A percentile compares a stretch with the other conserved stretches of the same genome.
Evolutionary conservation across 345 rosid species (phyloP).

Genomic region (Camelina neglecta): DNA sequence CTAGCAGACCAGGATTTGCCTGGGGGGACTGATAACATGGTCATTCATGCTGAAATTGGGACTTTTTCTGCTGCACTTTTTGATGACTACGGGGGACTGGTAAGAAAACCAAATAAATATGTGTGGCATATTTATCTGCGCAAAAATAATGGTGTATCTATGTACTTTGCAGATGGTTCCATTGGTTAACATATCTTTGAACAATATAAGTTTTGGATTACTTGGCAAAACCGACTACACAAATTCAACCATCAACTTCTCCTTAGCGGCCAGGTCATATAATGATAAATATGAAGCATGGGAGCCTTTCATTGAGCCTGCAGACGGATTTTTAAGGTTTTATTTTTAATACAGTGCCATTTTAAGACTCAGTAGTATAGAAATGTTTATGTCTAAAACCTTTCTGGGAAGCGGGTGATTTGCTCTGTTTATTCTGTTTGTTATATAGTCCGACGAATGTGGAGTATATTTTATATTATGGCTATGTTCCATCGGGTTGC

Average conservation of each 20-base stretch:
- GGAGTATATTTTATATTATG: conserved; percentile 14
- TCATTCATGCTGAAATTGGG: conserved; percentile 72
- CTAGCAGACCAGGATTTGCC: conserved; percentile 69
- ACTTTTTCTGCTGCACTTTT: conserved; percentile 90
- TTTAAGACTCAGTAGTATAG: neutral
- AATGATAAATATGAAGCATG: conserved; percentile 91
- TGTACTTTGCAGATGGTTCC: conserved; percentile 87
- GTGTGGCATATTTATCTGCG: conserved; percentile 8
- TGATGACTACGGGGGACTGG: conserved; percentile 99
- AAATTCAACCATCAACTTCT: conserved; percentile 76
- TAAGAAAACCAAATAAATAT: conserved; percentile 46
- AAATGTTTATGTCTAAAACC: conserved; percentile 13
- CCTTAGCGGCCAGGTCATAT: conserved; percentile 86
- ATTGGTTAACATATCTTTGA: conserved; percentile 74
- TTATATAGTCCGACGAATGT: conserved; percentile 28
- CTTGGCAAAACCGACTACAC: conserved; percentile 70
- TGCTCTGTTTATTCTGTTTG: conserved; percentile 16
- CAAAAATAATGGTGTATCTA: conserved; percentile 30
- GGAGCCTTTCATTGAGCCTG: conserved; percentile 97
- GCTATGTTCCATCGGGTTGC: conserved; percentile 43
- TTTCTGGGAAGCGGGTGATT: neutral
- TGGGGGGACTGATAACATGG: conserved; percentile 71
- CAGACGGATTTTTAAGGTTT: conserved; percentile 82
- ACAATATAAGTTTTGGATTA: conserved; percentile 72
- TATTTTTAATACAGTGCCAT: neutral